A percentile compares a stretch with the other conserved stretches of the same genome.
Conservation (phyloP, 2,329 filamentous ascomycete species). For the Trichothecium roseum region DNA sequence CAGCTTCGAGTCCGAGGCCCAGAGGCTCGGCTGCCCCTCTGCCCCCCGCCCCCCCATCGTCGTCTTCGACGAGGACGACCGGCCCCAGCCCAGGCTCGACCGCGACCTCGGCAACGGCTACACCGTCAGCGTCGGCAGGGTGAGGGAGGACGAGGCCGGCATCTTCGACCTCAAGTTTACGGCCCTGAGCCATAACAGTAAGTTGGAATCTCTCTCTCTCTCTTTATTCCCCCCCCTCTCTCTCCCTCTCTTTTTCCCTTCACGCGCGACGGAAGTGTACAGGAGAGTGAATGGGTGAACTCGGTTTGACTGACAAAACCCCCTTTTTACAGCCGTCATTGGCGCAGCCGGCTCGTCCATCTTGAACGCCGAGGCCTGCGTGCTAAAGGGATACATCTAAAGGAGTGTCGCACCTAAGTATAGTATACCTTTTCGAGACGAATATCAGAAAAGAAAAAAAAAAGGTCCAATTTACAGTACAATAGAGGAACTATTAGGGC, state of each 20-base stretch:
- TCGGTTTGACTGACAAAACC: conserved; percentile 1
- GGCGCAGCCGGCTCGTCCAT: conserved; percentile 95
- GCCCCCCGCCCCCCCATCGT: conserved; percentile 73
- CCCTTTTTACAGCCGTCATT: conserved; percentile 65
- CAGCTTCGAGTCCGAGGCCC: conserved; percentile 71
- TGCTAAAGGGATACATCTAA: conserved; percentile 79
- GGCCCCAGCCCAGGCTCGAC: conserved; percentile 86
- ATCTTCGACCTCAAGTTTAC: conserved; percentile 96
- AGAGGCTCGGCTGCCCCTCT: conserved; percentile 75
- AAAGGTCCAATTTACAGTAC: conserved; percentile 2
- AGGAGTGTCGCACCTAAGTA: no score
- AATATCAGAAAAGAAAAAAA: conserved; percentile 4
- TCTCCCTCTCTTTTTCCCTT: no score
- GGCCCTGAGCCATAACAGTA: conserved; percentile 72
- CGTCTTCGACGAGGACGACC: conserved; percentile 81
- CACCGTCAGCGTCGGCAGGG: conserved; percentile 79
- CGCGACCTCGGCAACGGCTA: conserved; percentile 79
- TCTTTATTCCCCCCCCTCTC: no score
- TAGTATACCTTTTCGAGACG: not conserved
- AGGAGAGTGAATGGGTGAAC: no score
- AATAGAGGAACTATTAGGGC: not conserved
- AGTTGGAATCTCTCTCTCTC: conserved; percentile 21
- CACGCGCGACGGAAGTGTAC: no score
- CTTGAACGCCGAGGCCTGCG: conserved; percentile 83
- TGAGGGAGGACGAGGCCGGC: conserved; percentile 75